phyloP scores from a whole-genome alignment of 768 basidiomycete genomes.

The Ramaria rubella region DNA sequence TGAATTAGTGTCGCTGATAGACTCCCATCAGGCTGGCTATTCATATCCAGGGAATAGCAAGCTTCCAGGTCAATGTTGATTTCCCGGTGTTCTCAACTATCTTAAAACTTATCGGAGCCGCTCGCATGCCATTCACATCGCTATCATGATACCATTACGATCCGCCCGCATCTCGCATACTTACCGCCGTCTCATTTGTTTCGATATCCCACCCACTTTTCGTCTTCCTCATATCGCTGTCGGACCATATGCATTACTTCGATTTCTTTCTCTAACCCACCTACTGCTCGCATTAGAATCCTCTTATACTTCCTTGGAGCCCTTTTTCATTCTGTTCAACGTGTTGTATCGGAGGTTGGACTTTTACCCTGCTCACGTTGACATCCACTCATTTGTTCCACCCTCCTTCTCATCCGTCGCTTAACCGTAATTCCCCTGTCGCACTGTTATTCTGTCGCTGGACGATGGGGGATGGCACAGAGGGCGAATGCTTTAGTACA shows the following conservation, averaged over 20 bases:
- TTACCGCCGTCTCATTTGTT: not conserved
- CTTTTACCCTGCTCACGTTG: not conserved
- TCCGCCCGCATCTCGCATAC: not conserved
- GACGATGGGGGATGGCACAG: not conserved
- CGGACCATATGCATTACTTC: not conserved
- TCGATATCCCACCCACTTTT: not conserved
- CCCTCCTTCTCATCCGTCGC: not conserved
- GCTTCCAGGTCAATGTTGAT: conserved; percentile 6
- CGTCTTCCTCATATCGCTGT: not conserved
- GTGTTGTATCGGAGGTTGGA: not conserved
- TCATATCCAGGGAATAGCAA: conserved; percentile 4
- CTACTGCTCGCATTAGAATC: conserved; percentile 1
- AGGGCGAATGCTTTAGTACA: not conserved
- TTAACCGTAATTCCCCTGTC: not conserved
- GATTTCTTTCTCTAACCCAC: not conserved
- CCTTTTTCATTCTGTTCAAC: not conserved
- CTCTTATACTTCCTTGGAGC: too few species aligned
- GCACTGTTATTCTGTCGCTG: not conserved
- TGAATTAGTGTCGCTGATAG: not conserved
- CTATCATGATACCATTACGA: not conserved
- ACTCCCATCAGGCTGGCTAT: conserved; percentile 3
- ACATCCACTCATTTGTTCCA: not conserved
- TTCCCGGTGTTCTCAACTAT: not conserved
- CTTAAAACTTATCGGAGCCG: not conserved
- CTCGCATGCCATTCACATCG: not conserved